Conservation (phyloP, 352 stramenopile species). For the Phytophthora palmivora region DNA sequence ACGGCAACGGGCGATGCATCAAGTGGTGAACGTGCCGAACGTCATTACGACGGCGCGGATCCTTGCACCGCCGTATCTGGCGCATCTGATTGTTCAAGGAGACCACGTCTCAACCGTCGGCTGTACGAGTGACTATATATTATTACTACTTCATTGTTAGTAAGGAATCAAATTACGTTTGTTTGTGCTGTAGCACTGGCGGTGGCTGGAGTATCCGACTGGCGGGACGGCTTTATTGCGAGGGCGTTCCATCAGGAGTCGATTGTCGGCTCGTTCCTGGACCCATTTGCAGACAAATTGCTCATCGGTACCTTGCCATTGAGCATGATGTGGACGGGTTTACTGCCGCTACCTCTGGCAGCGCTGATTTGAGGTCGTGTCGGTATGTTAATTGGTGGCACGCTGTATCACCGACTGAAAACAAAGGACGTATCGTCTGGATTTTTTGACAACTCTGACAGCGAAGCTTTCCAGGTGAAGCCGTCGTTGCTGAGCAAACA, state of each 20-base stretch:
- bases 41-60: conserved; percentile 84
- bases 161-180: neutral
- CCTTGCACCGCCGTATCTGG: conserved; percentile 76
- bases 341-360: conserved; percentile 71
- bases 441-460: conserved; percentile 85
- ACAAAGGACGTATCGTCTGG: conserved; percentile 72
- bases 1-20: conserved; percentile 67
- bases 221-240: conserved; percentile 85
- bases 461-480: conserved; percentile 73
- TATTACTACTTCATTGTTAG: neutral
- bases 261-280: conserved; percentile 83
- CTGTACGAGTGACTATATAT: conserved; percentile 40
- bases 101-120: conserved; percentile 71
- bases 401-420: conserved; percentile 77
- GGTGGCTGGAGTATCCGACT: conserved; percentile 77
- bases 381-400: conserved; percentile 74
- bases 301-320: conserved; percentile 78
- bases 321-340: conserved; percentile 72
- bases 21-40: conserved; percentile 83
- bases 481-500: conserved; percentile 80
- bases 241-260: conserved; percentile 80
- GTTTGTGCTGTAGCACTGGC: conserved; percentile 58
- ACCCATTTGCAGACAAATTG: conserved; percentile 86
- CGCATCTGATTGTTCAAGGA: conserved; percentile 74
- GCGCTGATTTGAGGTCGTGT: conserved; percentile 79